Base-by-base conservation (phyloP, 352 stramenopile genomes). In the Pythium rishiriense region DNA sequence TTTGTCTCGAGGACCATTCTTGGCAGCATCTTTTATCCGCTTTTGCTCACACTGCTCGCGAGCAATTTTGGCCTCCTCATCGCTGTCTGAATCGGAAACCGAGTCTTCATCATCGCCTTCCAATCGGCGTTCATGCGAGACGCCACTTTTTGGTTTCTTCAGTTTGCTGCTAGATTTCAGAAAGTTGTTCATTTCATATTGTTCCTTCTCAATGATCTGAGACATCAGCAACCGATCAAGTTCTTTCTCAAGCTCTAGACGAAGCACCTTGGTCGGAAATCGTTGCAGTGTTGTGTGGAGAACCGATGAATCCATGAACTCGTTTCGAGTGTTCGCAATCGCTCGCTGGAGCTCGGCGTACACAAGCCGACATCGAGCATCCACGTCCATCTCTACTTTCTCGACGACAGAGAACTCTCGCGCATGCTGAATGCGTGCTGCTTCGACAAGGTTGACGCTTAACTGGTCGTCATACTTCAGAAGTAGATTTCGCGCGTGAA, bases 201-300 rank as follows among this genome's bases (percentile, higher is more conserved):
- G 64, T 66, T 94, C 84, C 4, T 76, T 74, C 62, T 94, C 83
- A 11, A 68, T 66, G 26, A 98, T 88, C 62, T 98, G 94, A 39
- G 85, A 78, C 25, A 88, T 78, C 8, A 98, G 68, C 42, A 98
- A 60, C 5, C 85, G 74, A 74, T 98, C 92, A 10, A 98, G 77
- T 48, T 97, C 93, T 22, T 93, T 90, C 48, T 98, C 91, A 5
- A 98, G 79, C 56, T 98, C 93, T 8, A 91, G 59, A 0, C 90
- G 73, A 6, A 98, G 68, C 17, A 96, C 88, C 53, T 87, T 90
- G 1, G 91, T 97, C 2, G 89, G 85, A 60, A 97, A 98, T 8
- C 87, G 83, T 76, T 98, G 94, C 17, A 89, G 59, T 21, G 87
- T 91, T 52, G 82, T 90, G 66, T 98, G 93, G 1, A 98, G 72